Evolutionary conservation across 768 basidiomycete genomes (phyloP).

Genomic region (Neoboletus subvelutipes): DNA sequence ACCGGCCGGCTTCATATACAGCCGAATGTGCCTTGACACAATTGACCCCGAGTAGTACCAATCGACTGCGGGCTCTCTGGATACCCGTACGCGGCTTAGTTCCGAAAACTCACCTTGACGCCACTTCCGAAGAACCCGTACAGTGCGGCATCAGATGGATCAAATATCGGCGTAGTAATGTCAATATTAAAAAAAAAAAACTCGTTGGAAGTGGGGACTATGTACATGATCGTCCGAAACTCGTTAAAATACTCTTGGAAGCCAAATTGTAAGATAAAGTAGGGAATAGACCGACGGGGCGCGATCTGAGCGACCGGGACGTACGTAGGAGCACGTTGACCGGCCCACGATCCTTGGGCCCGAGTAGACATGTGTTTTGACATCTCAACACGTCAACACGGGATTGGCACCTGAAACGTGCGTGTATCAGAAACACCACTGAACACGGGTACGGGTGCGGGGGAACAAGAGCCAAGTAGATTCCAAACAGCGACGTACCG

Average conservation of each 20-base stretch:
- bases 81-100: too few species aligned
- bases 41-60: too few species aligned
- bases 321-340: not conserved
- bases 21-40: too few species aligned
- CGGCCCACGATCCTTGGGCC: not conserved
- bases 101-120: not conserved
- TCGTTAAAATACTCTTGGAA: not conserved
- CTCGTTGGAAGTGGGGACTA: not conserved
- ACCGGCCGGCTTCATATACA: too few species aligned
- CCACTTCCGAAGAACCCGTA: not conserved
- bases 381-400: not conserved
- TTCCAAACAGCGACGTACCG: constrained; percentile 28
- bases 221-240: constrained; percentile 19
- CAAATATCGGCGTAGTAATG: not conserved
- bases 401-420: not conserved
- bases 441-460: too few species aligned
- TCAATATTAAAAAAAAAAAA: not conserved
- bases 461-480: not conserved
- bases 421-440: constrained; percentile 1
- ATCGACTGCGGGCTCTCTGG: too few species aligned
- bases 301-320: too few species aligned
- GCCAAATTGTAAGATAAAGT: not conserved
- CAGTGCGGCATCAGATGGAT: not conserved
- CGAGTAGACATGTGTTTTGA: not conserved
- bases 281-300: not conserved